Base-by-base conservation (phyloP, 495 filamentous ascomycete species). In the Neurospora intermedia region DNA sequence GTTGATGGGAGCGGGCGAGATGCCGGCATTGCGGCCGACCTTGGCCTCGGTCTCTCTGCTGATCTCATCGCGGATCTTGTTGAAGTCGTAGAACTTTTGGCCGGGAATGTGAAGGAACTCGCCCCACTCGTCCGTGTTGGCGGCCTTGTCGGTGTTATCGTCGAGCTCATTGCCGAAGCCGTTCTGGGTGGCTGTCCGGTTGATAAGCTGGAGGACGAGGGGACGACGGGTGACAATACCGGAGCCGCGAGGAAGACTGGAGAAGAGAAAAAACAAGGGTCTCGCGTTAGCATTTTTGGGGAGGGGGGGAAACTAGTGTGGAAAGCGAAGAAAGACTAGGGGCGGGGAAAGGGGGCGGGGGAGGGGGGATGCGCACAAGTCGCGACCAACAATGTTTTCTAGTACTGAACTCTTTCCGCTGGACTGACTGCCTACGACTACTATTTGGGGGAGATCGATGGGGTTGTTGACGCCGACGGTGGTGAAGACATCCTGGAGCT, bases 321-420 rank as follows among this genome's bases (percentile, higher is more conserved):
- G n/a, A 46, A 46, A 46, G 18, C 43, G 43, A 46, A 46, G 43
- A 75, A 73, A 76, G 54, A 38, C 27, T 69, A 40, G 69, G 42
- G 66, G 70, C 41, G 66, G 69, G 70, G 72, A 23, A 31, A 70
- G 69, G 74, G 48, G 74, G 31, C 69, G 69, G 31, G 70, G 73
- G 62, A 39, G 45, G 69, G 43, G 48, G 48, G 43, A 72, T 43
- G 81, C 92, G 82, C 88, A 98, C 96, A 99, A 98, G 84, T 99
- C 96, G 84, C 96, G 88, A 45, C 96, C 96, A 48, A 99, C 96
- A 77, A 99, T 99, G 79, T 99, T 99, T 84, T 99, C 96, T 78
- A 99, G 83, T 77, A 99, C 96, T n/a, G 96, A 98, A 86, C 94
- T 98, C 90, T 99, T 99, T 81, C 96, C 96, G 82, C 94, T 97